A percentile compares a stretch with the other conserved stretches of the same genome.
Evolutionary conservation across 179 eudicot genomes (phyloP).

Genomic region (Spergularia azorica): DNA sequence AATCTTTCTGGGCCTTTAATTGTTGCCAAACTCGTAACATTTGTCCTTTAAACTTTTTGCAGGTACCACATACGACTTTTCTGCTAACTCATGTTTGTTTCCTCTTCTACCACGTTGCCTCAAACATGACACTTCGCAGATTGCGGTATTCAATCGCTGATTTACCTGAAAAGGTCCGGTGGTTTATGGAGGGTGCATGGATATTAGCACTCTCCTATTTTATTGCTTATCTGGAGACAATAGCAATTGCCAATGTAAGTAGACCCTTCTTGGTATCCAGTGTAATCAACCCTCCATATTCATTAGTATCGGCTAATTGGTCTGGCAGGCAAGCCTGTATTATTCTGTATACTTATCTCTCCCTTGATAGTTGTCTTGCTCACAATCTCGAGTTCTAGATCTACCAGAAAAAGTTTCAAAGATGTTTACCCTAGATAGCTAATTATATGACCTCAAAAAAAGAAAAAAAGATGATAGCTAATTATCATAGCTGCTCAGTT

Average conservation of each 20-base stretch:
- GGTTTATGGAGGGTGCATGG: conserved; percentile 84
- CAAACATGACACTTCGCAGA: conserved; percentile 94
- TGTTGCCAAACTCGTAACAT: neutral
- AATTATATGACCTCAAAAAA: no score
- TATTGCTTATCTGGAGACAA: conserved; percentile 88
- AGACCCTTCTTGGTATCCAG: neutral
- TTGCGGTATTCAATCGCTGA: conserved; percentile 67
- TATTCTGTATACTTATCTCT: neutral
- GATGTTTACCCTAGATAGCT: no score
- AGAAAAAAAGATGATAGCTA: neutral
- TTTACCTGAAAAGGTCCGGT: conserved; percentile 65
- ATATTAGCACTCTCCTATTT: conserved; percentile 86
- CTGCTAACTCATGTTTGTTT: conserved; percentile 89
- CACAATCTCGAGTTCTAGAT: no score
- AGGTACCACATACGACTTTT: conserved; percentile 98
- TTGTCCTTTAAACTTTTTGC: conserved; percentile 23
- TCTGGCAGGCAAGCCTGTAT: neutral
- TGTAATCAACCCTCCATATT: neutral
- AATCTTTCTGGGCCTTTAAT: neutral
- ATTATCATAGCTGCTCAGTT: neutral
- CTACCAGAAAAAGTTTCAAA: neutral
- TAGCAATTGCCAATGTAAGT: conserved; percentile 90
- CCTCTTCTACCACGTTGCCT: conserved; percentile 83
- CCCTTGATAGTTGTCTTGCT: neutral
- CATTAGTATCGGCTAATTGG: neutral